Conservation (phyloP, 1,284 basidiomycete species). For the Stygiomarasmius scandens region DNA sequence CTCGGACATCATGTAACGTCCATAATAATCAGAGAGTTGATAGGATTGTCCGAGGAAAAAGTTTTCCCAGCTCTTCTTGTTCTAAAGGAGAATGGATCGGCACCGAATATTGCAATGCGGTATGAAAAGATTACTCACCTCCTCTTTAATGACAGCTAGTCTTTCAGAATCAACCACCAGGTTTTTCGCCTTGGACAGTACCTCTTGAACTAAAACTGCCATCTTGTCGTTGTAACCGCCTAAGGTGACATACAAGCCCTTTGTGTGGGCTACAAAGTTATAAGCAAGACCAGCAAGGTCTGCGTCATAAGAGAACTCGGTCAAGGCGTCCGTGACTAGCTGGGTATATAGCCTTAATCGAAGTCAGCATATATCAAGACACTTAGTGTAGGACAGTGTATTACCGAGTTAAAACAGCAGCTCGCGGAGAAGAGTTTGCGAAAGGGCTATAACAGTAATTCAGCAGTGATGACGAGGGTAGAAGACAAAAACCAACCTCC, state of each 20-base stretch:
- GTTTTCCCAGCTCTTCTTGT: conserved; percentile 81
- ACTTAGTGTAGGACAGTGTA: neutral
- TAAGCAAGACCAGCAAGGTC: conserved; percentile 90
- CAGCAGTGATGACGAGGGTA: conserved; percentile 10
- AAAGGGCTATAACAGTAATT: conserved; percentile 43
- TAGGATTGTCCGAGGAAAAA: conserved; percentile 88
- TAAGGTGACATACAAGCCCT: conserved; percentile 73
- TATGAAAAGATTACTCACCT: conserved; percentile 49
- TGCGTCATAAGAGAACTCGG: conserved; percentile 93
- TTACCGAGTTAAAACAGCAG: conserved; percentile 66
- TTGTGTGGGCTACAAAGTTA: conserved; percentile 65
- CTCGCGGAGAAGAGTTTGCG: conserved; percentile 57
- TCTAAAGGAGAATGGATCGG: conserved; percentile 38
- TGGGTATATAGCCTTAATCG: conserved; percentile 77
- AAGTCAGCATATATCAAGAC: neutral
- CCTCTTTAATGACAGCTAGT: conserved; percentile 85
- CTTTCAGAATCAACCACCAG: conserved; percentile 75
- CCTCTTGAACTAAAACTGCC: conserved; percentile 72
- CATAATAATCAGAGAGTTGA: conserved; percentile 80
- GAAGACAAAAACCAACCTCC: conserved; percentile 51
- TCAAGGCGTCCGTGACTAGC: conserved; percentile 86
- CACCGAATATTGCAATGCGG: neutral
- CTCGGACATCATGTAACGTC: conserved; percentile 71
- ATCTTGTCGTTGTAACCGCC: conserved; percentile 97
- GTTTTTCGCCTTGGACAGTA: conserved; percentile 74